Evolutionary conservation across 139 green algal genomes (phyloP).

Genomic region (Micromonas pusilla): DNA sequence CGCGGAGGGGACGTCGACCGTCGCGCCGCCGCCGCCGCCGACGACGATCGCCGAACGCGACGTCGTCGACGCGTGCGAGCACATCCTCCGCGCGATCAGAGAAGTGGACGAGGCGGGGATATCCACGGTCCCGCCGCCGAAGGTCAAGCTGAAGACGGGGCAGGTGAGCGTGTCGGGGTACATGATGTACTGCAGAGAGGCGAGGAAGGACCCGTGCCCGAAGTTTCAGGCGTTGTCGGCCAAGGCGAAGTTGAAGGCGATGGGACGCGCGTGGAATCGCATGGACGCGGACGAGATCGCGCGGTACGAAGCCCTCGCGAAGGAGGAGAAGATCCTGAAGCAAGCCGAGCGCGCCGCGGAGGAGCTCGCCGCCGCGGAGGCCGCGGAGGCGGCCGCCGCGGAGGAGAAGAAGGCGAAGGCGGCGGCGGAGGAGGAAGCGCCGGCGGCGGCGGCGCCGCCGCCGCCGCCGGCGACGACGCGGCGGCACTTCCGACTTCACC

Average conservation of each 20-base stretch:
- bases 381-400: neutral
- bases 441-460: too few species aligned
- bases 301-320: too few species aligned
- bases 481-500: constrained; percentile 78
- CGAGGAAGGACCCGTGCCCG: neutral
- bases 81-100: neutral
- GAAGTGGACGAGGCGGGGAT: constrained; percentile 7
- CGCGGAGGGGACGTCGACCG: neutral
- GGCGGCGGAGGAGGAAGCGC: neutral
- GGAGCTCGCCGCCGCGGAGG: too few species aligned
- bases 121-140: neutral
- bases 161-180: neutral
- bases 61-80: neutral
- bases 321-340: neutral
- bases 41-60: neutral
- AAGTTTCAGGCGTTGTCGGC: too few species aligned
- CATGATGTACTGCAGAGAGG: neutral
- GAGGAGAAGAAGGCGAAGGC: neutral
- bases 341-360: neutral
- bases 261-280: too few species aligned
- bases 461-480: neutral
- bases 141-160: neutral
- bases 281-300: too few species aligned
- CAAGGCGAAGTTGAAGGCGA: too few species aligned
- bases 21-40: too few species aligned